phyloP scores from a whole-genome alignment of 148 eudicot genomes.

The Silene latifolia region DNA sequence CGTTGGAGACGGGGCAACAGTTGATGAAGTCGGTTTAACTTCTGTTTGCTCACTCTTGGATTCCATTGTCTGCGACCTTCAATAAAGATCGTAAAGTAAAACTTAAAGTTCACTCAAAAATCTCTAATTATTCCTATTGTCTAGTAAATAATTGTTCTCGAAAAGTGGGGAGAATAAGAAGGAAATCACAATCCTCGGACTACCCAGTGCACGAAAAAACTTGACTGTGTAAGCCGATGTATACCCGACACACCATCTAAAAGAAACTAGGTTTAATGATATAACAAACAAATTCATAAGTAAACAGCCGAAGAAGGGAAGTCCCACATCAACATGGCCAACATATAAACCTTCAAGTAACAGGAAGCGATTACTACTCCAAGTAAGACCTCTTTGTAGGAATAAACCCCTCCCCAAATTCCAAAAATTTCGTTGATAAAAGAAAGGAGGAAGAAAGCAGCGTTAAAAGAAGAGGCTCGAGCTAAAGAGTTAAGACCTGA shows the following conservation, averaged over 20 bases:
- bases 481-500: too few species aligned
- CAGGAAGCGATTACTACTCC: slow-evolving; percentile 50
- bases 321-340: background rate
- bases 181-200: slow-evolving; percentile 19
- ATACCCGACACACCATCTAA: slow-evolving; percentile 57
- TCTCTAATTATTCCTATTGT: too few species aligned
- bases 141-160: too few species aligned
- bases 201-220: slow-evolving; percentile 34
- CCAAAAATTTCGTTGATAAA: slow-evolving; percentile 30
- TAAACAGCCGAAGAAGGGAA: background rate
- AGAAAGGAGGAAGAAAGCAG: slow-evolving; percentile 35
- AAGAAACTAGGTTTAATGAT: slow-evolving; percentile 76
- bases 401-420: too few species aligned
- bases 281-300: slow-evolving; percentile 23
- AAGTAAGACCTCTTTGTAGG: slow-evolving; percentile 38
- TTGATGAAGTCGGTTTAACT: slow-evolving; percentile 23
- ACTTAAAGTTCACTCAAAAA: background rate
- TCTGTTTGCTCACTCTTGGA: slow-evolving; percentile 34
- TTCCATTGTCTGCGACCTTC: slow-evolving; percentile 22
- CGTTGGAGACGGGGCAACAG: slow-evolving; percentile 41
- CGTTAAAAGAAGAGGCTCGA: slow-evolving; percentile 3
- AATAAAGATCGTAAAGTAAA: background rate
- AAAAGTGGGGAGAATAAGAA: background rate
- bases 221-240: slow-evolving; percentile 61
- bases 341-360: slow-evolving; percentile 65